Conservation (phyloP, 192 early-diverging fungal species). For the Coemansia sp. region DNA sequence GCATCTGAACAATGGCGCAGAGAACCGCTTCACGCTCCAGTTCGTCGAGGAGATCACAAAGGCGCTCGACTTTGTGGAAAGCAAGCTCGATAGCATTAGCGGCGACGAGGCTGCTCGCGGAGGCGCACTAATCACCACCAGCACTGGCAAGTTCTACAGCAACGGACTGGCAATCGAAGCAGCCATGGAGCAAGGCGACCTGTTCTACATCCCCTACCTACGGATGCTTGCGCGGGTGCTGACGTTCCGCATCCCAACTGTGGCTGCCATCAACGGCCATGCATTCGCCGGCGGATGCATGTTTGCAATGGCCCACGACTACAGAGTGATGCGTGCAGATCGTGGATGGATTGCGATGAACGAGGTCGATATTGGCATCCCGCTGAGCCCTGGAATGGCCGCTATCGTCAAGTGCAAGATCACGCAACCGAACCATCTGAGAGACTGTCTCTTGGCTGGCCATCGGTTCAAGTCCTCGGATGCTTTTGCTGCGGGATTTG, state of each 20-base stretch:
- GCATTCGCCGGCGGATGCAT: conserved; percentile 81
- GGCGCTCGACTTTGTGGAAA: conserved; percentile 62
- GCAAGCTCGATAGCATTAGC: conserved; percentile 34
- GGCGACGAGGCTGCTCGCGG: conserved; percentile 42
- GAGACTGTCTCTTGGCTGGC: conserved; percentile 64
- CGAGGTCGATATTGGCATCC: conserved; percentile 71
- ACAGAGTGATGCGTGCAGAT: conserved; percentile 73
- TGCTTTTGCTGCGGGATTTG: conserved; percentile 59
- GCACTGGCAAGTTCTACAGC: conserved; percentile 68
- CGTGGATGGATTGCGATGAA: conserved; percentile 78
- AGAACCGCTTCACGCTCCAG: conserved; percentile 68
- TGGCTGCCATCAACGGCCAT: conserved; percentile 77
- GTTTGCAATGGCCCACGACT: conserved; percentile 61
- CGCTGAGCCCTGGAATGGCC: conserved; percentile 68
- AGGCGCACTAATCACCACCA: conserved; percentile 61
- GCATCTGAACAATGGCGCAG: conserved; percentile 60
- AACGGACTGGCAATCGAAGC: conserved; percentile 67
- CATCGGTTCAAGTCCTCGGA: conserved; percentile 63
- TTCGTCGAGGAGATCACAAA: conserved; percentile 59
- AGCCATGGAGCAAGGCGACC: conserved; percentile 52
- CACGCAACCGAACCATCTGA: conserved; percentile 54
- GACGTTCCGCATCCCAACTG: conserved; percentile 67
- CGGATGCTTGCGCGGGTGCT: conserved; percentile 62
- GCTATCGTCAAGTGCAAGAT: conserved; percentile 67
- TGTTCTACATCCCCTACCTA: conserved; percentile 54